Evolutionary conservation across 2,329 filamentous ascomycete species (phyloP).

Genomic region (Colletotrichum abscissum): DNA sequence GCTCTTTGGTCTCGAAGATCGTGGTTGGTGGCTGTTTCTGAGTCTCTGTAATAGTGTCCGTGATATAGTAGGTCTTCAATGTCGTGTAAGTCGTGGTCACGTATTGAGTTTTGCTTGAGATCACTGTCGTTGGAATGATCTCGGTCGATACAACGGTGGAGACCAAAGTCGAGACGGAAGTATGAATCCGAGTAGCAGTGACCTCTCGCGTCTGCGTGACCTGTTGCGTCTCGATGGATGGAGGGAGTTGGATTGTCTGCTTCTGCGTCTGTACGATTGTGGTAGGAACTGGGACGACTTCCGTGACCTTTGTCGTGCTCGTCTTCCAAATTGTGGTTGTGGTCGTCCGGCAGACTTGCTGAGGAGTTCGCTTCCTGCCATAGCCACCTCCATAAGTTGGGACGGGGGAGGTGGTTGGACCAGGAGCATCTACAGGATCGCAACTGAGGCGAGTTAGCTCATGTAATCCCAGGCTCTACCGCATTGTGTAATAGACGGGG

Average conservation of each 20-base stretch:
- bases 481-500: background rate
- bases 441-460: slow-evolving; percentile 14
- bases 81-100: slow-evolving; percentile 31
- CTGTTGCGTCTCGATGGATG: slow-evolving; percentile 13
- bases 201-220: slow-evolving; percentile 16
- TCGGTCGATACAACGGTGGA: slow-evolving; percentile 20
- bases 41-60: slow-evolving; percentile 26
- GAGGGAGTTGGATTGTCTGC: background rate
- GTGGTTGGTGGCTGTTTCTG: background rate
- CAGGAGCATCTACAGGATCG: slow-evolving; percentile 6
- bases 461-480: background rate
- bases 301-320: slow-evolving; percentile 30
- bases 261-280: slow-evolving; percentile 15
- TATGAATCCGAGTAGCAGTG: slow-evolving; percentile 24
- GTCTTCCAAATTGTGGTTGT: slow-evolving; percentile 37
- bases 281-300: slow-evolving; percentile 8
- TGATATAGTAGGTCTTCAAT: slow-evolving; percentile 27
- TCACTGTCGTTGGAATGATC: background rate
- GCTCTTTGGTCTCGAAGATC: background rate
- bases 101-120: slow-evolving; percentile 15
- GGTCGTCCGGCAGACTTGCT: slow-evolving; percentile 35
- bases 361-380: slow-evolving; percentile 5
- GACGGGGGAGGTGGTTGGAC: slow-evolving; percentile 4
- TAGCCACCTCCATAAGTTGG: slow-evolving; percentile 8
- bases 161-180: slow-evolving; percentile 28